A percentile compares a stretch with the other conserved stretches of the same genome.
Evolutionary conservation across 2,329 filamentous ascomycete species (phyloP).

Genomic region (Diaporthe vexans): DNA sequence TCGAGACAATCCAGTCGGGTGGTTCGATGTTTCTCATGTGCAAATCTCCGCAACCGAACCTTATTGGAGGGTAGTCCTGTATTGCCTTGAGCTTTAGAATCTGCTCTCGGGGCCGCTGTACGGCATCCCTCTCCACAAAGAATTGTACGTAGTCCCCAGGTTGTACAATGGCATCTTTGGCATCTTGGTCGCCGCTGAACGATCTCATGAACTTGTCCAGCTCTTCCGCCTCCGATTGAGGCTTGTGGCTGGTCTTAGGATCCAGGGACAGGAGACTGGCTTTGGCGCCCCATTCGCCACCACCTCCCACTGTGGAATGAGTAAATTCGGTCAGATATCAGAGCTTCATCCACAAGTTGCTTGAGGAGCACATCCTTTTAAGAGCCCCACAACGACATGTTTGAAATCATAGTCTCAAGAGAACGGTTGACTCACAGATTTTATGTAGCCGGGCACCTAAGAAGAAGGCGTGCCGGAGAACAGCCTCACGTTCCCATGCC

Average conservation of each 20-base stretch:
- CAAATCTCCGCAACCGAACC: constrained; percentile 38
- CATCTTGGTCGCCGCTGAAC: constrained; percentile 54
- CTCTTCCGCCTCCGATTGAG: constrained; percentile 61
- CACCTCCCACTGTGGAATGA: constrained; percentile 74
- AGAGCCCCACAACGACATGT: not conserved
- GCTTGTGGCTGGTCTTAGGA: constrained; percentile 70
- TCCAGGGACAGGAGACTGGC: constrained; percentile 84
- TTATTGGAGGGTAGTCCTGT: constrained; percentile 24
- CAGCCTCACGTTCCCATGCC: constrained; percentile 20
- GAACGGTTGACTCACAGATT: constrained; percentile 55
- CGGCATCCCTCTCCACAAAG: constrained; percentile 58
- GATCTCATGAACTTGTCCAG: constrained; percentile 68
- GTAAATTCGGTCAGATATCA: not conserved
- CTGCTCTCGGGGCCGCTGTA: constrained; percentile 46
- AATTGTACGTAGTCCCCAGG: constrained; percentile 78
- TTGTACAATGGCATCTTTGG: constrained; percentile 68
- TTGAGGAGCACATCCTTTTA: not conserved
- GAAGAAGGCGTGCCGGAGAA: constrained; percentile 24
- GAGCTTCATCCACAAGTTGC: not conserved
- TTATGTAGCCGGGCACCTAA: constrained; percentile 57
- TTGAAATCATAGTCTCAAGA: no score
- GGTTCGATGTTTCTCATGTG: constrained; percentile 14
- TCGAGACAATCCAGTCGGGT: not conserved
- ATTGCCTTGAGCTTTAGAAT: constrained; percentile 4
- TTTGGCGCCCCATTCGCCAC: constrained; percentile 87